Evolutionary conservation across 164 flowering plant species (phyloP), one percentile per base, ranked within the genome.

Genomic region (Vitis amurensis): DNA sequence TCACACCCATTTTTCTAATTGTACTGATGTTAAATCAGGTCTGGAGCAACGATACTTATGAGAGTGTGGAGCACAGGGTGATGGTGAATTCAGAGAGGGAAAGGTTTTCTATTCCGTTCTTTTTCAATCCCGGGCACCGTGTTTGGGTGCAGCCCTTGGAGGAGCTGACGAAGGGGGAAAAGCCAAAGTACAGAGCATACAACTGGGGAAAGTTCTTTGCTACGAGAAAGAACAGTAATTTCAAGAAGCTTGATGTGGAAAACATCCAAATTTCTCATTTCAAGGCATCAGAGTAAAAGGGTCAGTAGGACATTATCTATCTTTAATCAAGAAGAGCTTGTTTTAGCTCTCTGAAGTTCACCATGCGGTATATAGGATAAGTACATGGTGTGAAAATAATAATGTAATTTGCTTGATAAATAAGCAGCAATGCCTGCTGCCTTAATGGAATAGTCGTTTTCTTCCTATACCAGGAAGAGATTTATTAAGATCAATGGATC

Each of bases 31-130:
- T 37, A 37, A 37, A 0, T 2, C 67, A 74, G 74, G 78, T 66
- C 8, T 75, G 74, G 78, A 75, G 62, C 73, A 75, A 75, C 31
- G 78, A 66, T 2, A 53, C 8, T 1, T 76, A 76, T 51, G 66
- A 63, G 69, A 76, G 79, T 50, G 79, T 64, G 53, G 79, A 76
- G 66, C 79, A 76, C 50, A 68, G 79, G 12, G 79, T 72, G 52
- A 27, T 59, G 73, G 76, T 68, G 69, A 76, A 72, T 55, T 19
- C 70, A 14, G 62, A 72, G 63, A 77, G 50, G 73, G 79, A 77
- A 23, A 72, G 79, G 68, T 73, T 68, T 27, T 77, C 79, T 1
- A 69, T 77, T 53, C 73, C 76, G 13, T 65, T 53, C 55, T 77
- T 77, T 67, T 58, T 77, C 52, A 53, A 19, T 64, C 79, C 79